These are phyloP conservation scores for Spathaspora passalidarum DNA, from an alignment of 805 yeast genomes.

Conservation along the genomic window DNA sequence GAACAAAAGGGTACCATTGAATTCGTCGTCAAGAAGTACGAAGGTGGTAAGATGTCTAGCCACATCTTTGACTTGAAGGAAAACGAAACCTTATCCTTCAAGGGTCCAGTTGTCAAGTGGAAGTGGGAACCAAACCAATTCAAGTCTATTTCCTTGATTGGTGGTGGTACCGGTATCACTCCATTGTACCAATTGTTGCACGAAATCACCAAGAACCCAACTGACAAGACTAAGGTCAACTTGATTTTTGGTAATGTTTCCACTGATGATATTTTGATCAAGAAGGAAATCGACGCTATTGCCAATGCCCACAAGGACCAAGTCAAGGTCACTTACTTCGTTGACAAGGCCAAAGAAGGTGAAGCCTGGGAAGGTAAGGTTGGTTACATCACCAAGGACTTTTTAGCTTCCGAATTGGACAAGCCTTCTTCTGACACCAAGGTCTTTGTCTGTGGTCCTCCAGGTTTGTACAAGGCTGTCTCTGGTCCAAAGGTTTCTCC, in stretches of 20 bases:
- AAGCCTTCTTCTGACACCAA: slow-evolving; percentile 54
- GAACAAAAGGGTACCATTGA: slow-evolving; percentile 72
- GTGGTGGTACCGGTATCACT: slow-evolving; percentile 97
- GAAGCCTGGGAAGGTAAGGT: slow-evolving; percentile 50
- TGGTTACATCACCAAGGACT: slow-evolving; percentile 81
- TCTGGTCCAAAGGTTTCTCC: slow-evolving; percentile 87
- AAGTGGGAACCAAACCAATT: slow-evolving; percentile 85
- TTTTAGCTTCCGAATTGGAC: slow-evolving; percentile 58
- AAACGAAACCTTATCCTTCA: slow-evolving; percentile 82
- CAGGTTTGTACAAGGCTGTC: slow-evolving; percentile 80
- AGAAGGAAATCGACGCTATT: slow-evolving; percentile 68
- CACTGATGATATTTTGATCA: slow-evolving; percentile 77
- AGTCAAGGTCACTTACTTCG: slow-evolving; percentile 73
- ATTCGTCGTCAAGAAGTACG: slow-evolving; percentile 80
- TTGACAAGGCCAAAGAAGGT: slow-evolving; percentile 56
- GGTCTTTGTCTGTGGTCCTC: slow-evolving; percentile 94
- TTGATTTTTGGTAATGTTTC: slow-evolving; percentile 79
- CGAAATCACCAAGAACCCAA: slow-evolving; percentile 72
- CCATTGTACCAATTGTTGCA: slow-evolving; percentile 88
- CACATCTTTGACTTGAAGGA: slow-evolving; percentile 69
- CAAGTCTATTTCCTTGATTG: slow-evolving; percentile 75
- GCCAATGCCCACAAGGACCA: slow-evolving; percentile 72
- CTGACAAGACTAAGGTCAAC: slow-evolving; percentile 84
- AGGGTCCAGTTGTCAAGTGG: slow-evolving; percentile 93
- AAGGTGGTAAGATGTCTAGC: slow-evolving; percentile 77